Evolutionary conservation across 1,284 basidiomycete genomes (phyloP).

Genomic region (Sanguinoderma infundibulare): DNA sequence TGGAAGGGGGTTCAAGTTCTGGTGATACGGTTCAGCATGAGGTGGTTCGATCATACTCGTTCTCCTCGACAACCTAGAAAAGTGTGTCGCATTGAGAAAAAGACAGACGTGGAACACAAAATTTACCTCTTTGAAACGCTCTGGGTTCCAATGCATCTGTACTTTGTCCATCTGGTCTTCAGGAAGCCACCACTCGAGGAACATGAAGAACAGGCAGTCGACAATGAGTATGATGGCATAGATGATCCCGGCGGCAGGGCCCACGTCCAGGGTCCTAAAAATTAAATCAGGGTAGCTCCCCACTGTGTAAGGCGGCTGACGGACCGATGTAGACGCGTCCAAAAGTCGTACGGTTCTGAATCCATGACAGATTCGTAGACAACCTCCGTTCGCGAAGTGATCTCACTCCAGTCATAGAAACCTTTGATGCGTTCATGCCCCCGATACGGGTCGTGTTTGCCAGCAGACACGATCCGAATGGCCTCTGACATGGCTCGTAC

Average conservation of each 20-base stretch:
- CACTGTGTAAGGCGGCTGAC: background rate
- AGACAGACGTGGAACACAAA: background rate
- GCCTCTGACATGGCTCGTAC: slow-evolving; percentile 84
- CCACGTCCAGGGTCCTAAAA: slow-evolving; percentile 75
- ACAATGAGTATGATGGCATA: slow-evolving; percentile 81
- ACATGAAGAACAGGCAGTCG: slow-evolving; percentile 77
- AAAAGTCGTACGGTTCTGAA: slow-evolving; percentile 63
- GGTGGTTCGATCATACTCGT: background rate
- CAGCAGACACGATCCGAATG: slow-evolving; percentile 69
- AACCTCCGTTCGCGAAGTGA: slow-evolving; percentile 79
- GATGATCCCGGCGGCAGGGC: slow-evolving; percentile 77
- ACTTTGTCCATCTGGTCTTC: slow-evolving; percentile 73
- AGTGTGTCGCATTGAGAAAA: background rate
- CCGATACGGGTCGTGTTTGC: slow-evolving; percentile 76
- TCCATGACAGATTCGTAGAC: slow-evolving; percentile 80
- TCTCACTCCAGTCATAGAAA: slow-evolving; percentile 91
- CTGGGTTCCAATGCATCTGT: slow-evolving; percentile 46
- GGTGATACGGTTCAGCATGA: background rate
- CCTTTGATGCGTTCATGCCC: slow-evolving; percentile 80
- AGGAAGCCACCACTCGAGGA: slow-evolving; percentile 81
- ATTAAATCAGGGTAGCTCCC: no score
- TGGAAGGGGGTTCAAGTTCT: no score
- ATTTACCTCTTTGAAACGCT: slow-evolving; percentile 39
- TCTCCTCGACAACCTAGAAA: slow-evolving; percentile 11
- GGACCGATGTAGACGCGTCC: slow-evolving; percentile 75